Evolutionary conservation across 2,329 filamentous ascomycete genomes (phyloP).

Genomic region (Sphaceloma murrayae): DNA sequence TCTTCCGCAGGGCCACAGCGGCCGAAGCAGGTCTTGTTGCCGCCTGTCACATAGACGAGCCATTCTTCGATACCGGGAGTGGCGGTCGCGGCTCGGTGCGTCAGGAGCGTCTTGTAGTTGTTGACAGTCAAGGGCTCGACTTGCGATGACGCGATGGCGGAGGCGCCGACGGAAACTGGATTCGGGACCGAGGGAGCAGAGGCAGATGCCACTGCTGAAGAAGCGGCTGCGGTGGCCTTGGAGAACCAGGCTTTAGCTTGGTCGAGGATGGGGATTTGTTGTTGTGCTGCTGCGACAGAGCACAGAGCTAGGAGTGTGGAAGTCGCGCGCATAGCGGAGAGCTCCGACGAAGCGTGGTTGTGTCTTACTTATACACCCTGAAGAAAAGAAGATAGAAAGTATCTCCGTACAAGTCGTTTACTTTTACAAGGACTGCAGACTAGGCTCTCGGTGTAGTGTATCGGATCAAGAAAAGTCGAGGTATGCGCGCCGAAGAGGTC

Average conservation of each 20-base stretch:
- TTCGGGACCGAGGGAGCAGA: conserved; percentile 36
- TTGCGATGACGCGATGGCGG: conserved; percentile 43
- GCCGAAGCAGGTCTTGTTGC: conserved; percentile 71
- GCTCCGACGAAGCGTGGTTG: too few relatives aligned
- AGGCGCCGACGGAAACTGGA: conserved; percentile 39
- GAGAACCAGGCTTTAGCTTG: conserved; percentile 47
- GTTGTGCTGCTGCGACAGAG: conserved; percentile 43
- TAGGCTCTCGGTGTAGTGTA: too few relatives aligned
- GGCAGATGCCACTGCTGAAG: conserved; percentile 29
- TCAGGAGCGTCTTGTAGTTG: conserved; percentile 62
- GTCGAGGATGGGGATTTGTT: conserved; percentile 53
- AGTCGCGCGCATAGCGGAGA: conserved; percentile 50
- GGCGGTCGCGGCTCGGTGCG: conserved; percentile 49
- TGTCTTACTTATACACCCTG: too few relatives aligned
- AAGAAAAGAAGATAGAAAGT: too few relatives aligned
- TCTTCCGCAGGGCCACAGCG: conserved; percentile 55
- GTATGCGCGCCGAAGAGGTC: not conserved
- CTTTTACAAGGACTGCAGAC: too few relatives aligned
- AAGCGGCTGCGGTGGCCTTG: conserved; percentile 46
- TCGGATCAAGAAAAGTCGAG: conserved; percentile 1
- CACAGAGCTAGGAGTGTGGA: conserved; percentile 44
- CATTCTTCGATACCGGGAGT: conserved; percentile 58
- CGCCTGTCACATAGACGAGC: conserved; percentile 64
- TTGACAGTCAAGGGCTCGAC: conserved; percentile 54
- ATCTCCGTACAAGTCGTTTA: too few relatives aligned